Conservation (phyloP, 352 stramenopile genomes). For the Phytophthora ramorum region DNA sequence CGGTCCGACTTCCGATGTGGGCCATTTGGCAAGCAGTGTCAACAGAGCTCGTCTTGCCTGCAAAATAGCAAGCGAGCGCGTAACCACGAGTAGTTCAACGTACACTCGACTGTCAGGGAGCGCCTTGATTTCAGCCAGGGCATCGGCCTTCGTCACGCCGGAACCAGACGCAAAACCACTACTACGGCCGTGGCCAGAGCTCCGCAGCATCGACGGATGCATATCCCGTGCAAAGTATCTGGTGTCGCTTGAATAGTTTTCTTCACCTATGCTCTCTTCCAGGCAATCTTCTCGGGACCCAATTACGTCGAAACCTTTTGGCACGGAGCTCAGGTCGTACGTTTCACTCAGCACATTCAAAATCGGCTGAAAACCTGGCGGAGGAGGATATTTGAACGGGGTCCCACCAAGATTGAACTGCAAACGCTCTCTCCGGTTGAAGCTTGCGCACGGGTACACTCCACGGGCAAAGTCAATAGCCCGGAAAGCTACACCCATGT, state of each 20-base stretch:
- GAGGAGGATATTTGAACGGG: slow-evolving; percentile 79
- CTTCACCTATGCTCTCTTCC: slow-evolving; percentile 85
- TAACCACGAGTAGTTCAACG: slow-evolving; percentile 78
- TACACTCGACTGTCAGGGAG: slow-evolving; percentile 85
- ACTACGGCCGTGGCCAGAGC: slow-evolving; percentile 52
- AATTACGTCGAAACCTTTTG: slow-evolving; percentile 79
- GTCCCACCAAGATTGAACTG: slow-evolving; percentile 89
- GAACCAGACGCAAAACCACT: slow-evolving; percentile 47
- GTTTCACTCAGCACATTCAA: slow-evolving; percentile 67
- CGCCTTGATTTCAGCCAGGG: slow-evolving; percentile 75
- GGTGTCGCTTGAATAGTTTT: slow-evolving; percentile 81
- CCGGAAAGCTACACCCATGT: slow-evolving; percentile 89
- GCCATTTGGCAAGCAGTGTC: slow-evolving; percentile 84
- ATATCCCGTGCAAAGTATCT: slow-evolving; percentile 83
- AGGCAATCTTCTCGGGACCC: slow-evolving; percentile 83
- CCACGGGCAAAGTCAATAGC: slow-evolving; percentile 83
- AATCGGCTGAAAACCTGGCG: slow-evolving; percentile 82
- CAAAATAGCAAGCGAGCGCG: slow-evolving; percentile 80
- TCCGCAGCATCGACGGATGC: slow-evolving; percentile 76
- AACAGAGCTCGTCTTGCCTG: slow-evolving; percentile 79
- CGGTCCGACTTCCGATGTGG: slow-evolving; percentile 52
- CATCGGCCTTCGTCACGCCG: slow-evolving; percentile 65
- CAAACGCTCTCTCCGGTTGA: slow-evolving; percentile 86
- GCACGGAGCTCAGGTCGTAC: slow-evolving; percentile 50
- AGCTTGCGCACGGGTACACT: slow-evolving; percentile 88